Base-by-base conservation (phyloP, 2,329 filamentous ascomycete genomes). In the Diaporthe velutina region DNA sequence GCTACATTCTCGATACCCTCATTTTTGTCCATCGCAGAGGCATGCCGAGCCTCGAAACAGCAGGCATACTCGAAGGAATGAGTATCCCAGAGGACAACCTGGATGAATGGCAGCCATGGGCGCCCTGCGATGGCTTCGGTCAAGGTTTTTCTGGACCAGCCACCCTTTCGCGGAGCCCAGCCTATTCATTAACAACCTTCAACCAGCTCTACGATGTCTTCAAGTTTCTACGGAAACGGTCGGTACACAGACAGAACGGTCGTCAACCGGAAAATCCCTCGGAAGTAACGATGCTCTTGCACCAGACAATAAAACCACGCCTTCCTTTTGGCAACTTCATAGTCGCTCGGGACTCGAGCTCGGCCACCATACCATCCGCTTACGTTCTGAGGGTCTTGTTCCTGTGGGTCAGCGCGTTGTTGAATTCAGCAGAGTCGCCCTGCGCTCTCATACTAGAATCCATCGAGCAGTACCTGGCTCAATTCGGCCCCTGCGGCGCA, bases 91-190 rank as follows among this genome's bases (percentile, higher is more conserved):
- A 94, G 80, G 91, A 93, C 78, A 92, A 92, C 1, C 83, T 93
- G 28, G 93, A 95, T 79, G 93, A 95, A 83, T 95, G 93, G 93
- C 91, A 93, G 77, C 90, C 92, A 1, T 95, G 93, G 93, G 86
- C 87, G 25, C 89, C 91, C 35, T 86, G 86, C 75, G 78, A 80
- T 5, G 84, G 82, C 4, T 85, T 86, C 66, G 83, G 84, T 6
- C 75, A 76, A 30, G 73, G 68, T 30, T 48, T 75, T 50, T 13
- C 75, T 5, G 76, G 77, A 3, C 78, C 80, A 25, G 71, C 75
- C 1, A 79, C 78, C 75, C 79, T 77, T 28, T 67, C 66, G 22
- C 78, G 80, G 28, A 81, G 76, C 40, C 79, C 82, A 2, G 81
- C 81, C 2, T 83, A 85, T 48, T 82, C 84, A 5, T 73, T 85